Evolutionary conservation across 2,329 filamentous ascomycete genomes (phyloP), one percentile per base, ranked within the genome.

Genomic region (Stemphylium vesicarium): DNA sequence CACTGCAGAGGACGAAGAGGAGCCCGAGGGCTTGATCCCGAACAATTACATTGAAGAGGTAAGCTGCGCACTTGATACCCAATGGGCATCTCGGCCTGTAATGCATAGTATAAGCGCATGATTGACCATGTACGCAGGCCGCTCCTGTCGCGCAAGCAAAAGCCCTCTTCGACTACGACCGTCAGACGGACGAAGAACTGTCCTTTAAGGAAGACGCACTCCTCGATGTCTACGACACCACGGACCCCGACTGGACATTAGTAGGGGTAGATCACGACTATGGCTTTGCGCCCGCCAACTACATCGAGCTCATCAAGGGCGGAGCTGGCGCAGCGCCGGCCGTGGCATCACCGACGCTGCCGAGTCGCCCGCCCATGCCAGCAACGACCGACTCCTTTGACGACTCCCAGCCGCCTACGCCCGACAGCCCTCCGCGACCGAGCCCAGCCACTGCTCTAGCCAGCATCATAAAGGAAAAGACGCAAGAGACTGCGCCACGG

Each of bases 41-140:
- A 93, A 90, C 73, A 99, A 97, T 76, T 99, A 99, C 75, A 84
- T 99, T 52, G 89, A 97, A 80, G 87, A 96, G 88, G 92, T 96
- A 80, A 39, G 52, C 48, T 35, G 53, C 36, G 38, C 29, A 24
- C 33, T 24, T 32, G 38, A n/a, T 33, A 41, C n/a, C 44, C 39
- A 43, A 46, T 33, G 24, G 18, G 15, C 29, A 18, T 35, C 47
- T 32, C 24, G 20, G 32, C n/a, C 33, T 33, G 38, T 40, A 11
- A 24, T 18, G 20, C 26, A 38, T 15, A n/a, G 31, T 18, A 31
- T 26, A 20, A 43, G 24, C 13, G 35, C 44, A 44, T 29, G 37
- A 37, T 53, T 59, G 45, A 60, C 60, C 45, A 55, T 40, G 20
- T 15, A 8, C 16, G 37, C 16, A 87, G 52, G 88, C 88, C 54